These are phyloP conservation scores for Cryptococcus floricola DNA, from an alignment of 1,284 basidiomycete species.

Conservation along the genomic window DNA sequence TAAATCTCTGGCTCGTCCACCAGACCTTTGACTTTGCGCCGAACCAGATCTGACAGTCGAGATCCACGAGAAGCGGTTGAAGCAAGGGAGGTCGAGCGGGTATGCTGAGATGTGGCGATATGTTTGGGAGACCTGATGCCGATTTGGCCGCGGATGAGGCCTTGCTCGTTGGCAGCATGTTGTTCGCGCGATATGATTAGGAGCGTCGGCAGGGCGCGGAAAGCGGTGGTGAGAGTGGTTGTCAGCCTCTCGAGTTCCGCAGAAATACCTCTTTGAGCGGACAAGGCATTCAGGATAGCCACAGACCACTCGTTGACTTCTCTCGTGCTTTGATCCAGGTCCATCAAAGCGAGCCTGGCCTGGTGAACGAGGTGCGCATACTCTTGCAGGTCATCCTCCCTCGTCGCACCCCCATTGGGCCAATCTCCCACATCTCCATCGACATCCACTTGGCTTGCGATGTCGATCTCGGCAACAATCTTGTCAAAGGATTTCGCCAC, in stretches of 20 bases:
- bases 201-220: conserved; percentile 25
- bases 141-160: conserved; percentile 26
- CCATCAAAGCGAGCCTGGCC: conserved; percentile 29
- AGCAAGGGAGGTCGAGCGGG: background rate
- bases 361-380: conserved; percentile 39
- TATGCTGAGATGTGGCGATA: conserved; percentile 4
- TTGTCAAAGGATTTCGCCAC: conserved; percentile 17
- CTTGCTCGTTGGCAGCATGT: conserved; percentile 24
- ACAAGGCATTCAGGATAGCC: conserved; percentile 1
- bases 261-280: background rate
- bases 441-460: conserved; percentile 45
- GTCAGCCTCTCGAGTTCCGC: conserved; percentile 1
- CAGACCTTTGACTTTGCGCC: conserved; percentile 20
- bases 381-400: conserved; percentile 22
- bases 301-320: conserved; percentile 6
- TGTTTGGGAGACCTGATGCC: conserved; percentile 22
- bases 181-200: conserved; percentile 34
- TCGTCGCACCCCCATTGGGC: conserved; percentile 6
- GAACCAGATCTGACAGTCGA: conserved; percentile 1
- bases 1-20: conserved; percentile 40
- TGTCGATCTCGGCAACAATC: conserved; percentile 31
- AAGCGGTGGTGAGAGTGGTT: conserved; percentile 17
- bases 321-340: conserved; percentile 29
- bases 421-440: conserved; percentile 33
- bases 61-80: conserved; percentile 8